phyloP scores from a whole-genome alignment of 345 rosid species.

The Kernera saxatilis region DNA sequence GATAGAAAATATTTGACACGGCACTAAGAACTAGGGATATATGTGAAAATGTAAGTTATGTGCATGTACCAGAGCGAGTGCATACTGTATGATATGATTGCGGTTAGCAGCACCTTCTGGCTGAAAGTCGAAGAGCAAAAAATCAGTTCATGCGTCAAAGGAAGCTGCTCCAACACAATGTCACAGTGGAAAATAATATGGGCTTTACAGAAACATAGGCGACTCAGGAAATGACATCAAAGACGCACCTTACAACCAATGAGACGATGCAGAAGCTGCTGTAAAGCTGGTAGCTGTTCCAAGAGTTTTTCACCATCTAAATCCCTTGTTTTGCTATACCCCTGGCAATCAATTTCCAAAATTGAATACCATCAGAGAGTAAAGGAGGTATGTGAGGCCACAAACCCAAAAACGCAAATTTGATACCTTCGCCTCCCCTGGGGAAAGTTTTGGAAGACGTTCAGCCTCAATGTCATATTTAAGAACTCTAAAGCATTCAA shows the following conservation, averaged over 20 bases:
- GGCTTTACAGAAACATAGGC: neutral
- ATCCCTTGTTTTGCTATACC: slow-evolving; percentile 75
- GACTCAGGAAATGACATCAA: neutral
- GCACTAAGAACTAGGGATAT: neutral
- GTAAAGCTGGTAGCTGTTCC: slow-evolving; percentile 82
- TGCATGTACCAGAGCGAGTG: slow-evolving; percentile 65
- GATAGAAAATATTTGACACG: neutral
- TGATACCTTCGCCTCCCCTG: slow-evolving; percentile 67
- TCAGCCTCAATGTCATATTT: slow-evolving; percentile 88
- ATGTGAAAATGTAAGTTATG: neutral
- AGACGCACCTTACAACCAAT: slow-evolving; percentile 73
- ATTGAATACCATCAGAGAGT: neutral
- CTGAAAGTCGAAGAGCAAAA: slow-evolving; percentile 32
- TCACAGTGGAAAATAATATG: neutral
- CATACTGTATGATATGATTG: slow-evolving; percentile 74
- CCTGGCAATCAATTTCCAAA: slow-evolving; percentile 40
- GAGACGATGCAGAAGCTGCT: slow-evolving; percentile 70
- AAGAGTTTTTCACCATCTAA: slow-evolving; percentile 64
- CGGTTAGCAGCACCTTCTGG: slow-evolving; percentile 81
- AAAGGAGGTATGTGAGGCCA: neutral
- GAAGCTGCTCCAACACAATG: neutral
- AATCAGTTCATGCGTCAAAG: neutral
- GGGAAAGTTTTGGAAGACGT: slow-evolving; percentile 63
- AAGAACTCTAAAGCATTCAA: slow-evolving; percentile 70
- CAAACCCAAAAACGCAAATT: neutral